These are phyloP conservation scores for Allantophomopsis lycopodina DNA, from an alignment of 2,329 filamentous ascomycete genomes.

Conservation along the genomic window DNA sequence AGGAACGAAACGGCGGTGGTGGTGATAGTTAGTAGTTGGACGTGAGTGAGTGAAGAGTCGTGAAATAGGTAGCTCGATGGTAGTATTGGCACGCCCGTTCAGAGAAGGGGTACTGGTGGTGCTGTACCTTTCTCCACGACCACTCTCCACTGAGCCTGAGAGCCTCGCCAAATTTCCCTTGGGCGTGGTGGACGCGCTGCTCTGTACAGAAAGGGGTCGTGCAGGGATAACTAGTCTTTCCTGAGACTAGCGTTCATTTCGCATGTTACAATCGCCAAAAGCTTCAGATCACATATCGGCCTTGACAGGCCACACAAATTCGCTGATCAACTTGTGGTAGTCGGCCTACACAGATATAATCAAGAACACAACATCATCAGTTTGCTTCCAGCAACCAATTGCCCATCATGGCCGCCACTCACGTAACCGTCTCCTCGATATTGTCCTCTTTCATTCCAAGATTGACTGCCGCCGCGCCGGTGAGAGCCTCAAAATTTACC, in stretches of 20 bases:
- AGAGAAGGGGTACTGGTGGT: not conserved
- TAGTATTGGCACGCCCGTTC: too few relatives aligned
- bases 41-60: too few relatives aligned
- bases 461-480: conserved; percentile 27
- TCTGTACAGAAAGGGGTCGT: not conserved
- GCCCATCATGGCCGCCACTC: conserved; percentile 29
- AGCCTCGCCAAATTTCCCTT: not conserved
- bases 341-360: too few relatives aligned
- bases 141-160: not conserved
- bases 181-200: not conserved
- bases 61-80: too few relatives aligned
- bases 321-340: too few relatives aligned
- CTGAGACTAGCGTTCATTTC: too few relatives aligned
- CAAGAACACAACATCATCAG: too few relatives aligned
- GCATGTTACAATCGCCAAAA: not conserved
- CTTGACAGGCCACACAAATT: too few relatives aligned
- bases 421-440: conserved; percentile 24
- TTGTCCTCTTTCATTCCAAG: conserved; percentile 40
- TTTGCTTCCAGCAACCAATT: too few relatives aligned
- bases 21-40: too few relatives aligned
- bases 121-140: too few relatives aligned
- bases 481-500: conserved; percentile 27
- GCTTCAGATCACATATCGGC: not conserved
- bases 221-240: not conserved
- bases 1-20: too few relatives aligned